Evolutionary conservation across 73 alveolate species (phyloP).

Genomic region (Symbiodinium natans): DNA sequence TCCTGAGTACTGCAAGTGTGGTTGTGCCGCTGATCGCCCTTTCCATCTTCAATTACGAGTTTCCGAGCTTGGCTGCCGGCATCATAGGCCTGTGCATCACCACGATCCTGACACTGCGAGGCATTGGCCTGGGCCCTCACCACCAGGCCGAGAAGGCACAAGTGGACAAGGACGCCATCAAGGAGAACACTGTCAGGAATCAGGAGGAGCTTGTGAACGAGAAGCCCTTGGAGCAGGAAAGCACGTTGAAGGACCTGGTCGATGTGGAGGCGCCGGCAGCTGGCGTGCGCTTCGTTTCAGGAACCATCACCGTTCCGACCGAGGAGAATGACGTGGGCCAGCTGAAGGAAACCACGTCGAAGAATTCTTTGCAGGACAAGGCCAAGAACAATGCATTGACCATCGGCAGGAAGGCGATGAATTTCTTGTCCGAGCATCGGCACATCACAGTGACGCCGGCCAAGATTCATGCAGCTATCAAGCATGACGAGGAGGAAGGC

Average conservation of each 20-base stretch:
- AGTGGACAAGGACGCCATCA: too few species aligned
- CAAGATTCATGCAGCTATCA: not conserved
- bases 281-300: not conserved
- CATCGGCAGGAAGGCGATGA: not conserved
- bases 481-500: not conserved
- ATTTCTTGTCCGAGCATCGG: not conserved
- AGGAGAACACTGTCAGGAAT: too few species aligned
- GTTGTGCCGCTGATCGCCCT: conserved; percentile 50
- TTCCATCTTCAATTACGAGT: conserved; percentile 39
- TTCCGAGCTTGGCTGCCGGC: conserved; percentile 89
- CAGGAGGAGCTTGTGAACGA: too few species aligned
- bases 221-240: not conserved
- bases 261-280: not conserved
- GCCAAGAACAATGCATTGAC: conserved; percentile 5
- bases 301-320: too few species aligned
- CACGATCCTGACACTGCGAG: conserved; percentile 21
- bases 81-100: conserved; percentile 64
- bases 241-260: not conserved
- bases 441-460: not conserved
- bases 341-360: too few species aligned
- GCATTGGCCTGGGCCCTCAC: conserved; percentile 8
- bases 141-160: not conserved
- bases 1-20: conserved; percentile 51
- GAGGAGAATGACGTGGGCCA: too few species aligned
- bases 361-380: not conserved